Conservation (phyloP, 2,329 filamentous ascomycete genomes). For the Xylariaceae sp. region DNA sequence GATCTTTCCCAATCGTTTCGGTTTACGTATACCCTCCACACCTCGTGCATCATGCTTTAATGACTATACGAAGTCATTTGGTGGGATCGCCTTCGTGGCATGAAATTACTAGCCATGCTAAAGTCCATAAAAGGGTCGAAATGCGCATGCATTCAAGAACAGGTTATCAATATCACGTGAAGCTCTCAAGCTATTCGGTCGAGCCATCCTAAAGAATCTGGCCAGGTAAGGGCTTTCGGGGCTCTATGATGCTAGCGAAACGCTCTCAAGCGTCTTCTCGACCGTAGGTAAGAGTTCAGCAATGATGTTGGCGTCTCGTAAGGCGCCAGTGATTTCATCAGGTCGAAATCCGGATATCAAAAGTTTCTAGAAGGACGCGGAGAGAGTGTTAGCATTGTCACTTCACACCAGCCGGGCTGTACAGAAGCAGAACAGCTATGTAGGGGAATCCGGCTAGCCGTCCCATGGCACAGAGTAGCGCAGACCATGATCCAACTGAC, state of each 20-base stretch:
- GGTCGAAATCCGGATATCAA: constrained; percentile 50
- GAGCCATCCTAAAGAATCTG: not conserved
- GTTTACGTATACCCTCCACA: not conserved
- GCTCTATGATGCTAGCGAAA: constrained; percentile 34
- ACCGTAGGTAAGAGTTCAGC: constrained; percentile 67
- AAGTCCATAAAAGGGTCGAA: not conserved
- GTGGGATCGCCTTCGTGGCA: not conserved
- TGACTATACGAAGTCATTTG: not conserved
- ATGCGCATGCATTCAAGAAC: not conserved
- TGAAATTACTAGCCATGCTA: not conserved
- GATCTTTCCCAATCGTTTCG: not conserved
- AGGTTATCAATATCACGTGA: not conserved
- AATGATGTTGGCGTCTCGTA: constrained; percentile 74
- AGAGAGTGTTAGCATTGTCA: too few species aligned
- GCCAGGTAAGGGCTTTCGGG: not conserved
- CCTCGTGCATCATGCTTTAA: not conserved
- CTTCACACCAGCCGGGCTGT: too few species aligned
- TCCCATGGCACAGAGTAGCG: too few species aligned
- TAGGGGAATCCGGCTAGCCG: too few species aligned
- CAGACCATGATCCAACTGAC: constrained; percentile 51
- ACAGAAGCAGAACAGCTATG: too few species aligned
- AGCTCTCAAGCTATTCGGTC: not conserved
- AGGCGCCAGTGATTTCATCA: constrained; percentile 71
- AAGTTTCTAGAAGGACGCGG: constrained; percentile 48
- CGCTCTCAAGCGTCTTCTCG: constrained; percentile 62